Base-by-base conservation (phyloP, 768 basidiomycete species). In the Russula foetens region DNA sequence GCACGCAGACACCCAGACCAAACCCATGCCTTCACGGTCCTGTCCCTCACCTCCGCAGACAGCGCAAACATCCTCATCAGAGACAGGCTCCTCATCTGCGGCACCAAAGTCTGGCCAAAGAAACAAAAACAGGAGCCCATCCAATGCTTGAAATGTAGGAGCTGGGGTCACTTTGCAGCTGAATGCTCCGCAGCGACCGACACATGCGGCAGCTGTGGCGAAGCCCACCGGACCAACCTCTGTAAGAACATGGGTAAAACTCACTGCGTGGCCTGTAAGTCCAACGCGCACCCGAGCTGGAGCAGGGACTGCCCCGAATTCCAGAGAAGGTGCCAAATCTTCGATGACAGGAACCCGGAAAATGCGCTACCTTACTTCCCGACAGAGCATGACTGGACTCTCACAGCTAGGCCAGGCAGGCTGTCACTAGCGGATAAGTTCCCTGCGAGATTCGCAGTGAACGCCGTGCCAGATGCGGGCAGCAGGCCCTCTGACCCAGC, bases 281-380 rank as follows among this genome's bases (percentile, higher is more conserved):
- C 4, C 4, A 12, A 45, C 21, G 1, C 44, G 0, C 44, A 45
- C 11, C 6, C 44, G 3, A 45, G 44, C 23, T 23, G 44, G 23
- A 12, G 9, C 31, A 33, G 31, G 4, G 6, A 19, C 1, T 67
- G 68, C 60, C 48, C 29, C 0, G 48, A 49, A 12, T 49, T 31
- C 28, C 2, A 11, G 3, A n/a, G 7, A 2, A 49, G 49, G 7
- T 53, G 63, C 24, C 14, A 24, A 0, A 12, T 7, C 6, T 12
- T 63, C 0, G 52, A 69, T 24, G n/a, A 41, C 5, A 11, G 53
- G 2, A 33, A 44, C 23, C 65, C 60, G 0, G 66, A 69, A 39
- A 69, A 69, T 17, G 0, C 2, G 0, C 55, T 69, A 56, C 63
- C 48, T 0, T 69, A 59, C 56, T 70, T 60, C 61, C 67, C 65